Percentiles rank a stretch among this genome's conserved stretches.
Conservation (phyloP, 2,329 filamentous ascomycete species). For the Falciphora oryzae region DNA sequence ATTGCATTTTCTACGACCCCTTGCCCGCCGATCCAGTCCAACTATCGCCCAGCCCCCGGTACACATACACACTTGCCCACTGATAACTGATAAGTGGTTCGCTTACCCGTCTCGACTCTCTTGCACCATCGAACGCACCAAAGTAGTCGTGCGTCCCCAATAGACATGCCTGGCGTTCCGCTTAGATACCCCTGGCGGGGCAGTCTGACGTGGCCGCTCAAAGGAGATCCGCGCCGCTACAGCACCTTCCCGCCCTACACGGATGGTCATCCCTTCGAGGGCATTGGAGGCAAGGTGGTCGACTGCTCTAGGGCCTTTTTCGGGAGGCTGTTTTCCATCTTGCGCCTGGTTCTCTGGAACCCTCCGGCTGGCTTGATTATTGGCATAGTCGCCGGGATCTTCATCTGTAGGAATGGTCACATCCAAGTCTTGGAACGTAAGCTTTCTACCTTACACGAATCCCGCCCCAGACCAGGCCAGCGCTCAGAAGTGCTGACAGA, state of each 20-base stretch:
- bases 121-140: no score
- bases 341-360: constrained; percentile 4
- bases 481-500: not conserved
- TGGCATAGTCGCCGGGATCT: constrained; percentile 1
- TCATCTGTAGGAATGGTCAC: constrained; percentile 4
- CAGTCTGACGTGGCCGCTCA: constrained; percentile 9
- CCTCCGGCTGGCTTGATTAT: not conserved
- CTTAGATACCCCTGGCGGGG: constrained; percentile 8
- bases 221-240: constrained; percentile 9
- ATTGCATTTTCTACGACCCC: no score
- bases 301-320: not conserved
- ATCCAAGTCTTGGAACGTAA: constrained; percentile 1
- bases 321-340: constrained; percentile 1
- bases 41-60: not conserved
- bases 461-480: not conserved
- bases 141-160: no score
- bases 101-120: no score
- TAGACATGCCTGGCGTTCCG: not conserved
- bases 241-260: constrained; percentile 10
- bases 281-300: not conserved
- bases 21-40: no score
- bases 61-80: no score
- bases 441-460: not conserved
- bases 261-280: not conserved
- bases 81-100: no score